These are phyloP conservation scores for Malassezia arunalokei DNA, from an alignment of 1,284 basidiomycete species.

Conservation along the genomic window DNA sequence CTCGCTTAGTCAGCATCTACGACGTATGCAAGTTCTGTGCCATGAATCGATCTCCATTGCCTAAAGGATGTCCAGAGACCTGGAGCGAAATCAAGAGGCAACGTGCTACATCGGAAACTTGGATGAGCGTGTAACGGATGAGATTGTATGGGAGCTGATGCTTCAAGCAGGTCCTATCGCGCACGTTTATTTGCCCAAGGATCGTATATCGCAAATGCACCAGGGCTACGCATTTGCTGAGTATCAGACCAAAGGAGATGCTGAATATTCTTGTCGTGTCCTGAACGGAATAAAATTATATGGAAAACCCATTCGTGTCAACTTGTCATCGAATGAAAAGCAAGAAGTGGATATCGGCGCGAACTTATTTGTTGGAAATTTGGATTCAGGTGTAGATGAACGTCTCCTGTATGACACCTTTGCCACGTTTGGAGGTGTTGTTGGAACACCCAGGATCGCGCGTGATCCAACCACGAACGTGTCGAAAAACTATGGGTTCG, in stretches of 20 bases:
- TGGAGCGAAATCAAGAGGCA: constrained; percentile 44
- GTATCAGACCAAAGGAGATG: constrained; percentile 92
- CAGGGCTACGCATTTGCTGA: constrained; percentile 99
- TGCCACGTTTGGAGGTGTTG: constrained; percentile 80
- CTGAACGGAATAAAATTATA: constrained; percentile 99
- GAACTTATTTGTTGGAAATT: constrained; percentile 86
- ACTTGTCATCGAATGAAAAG: constrained; percentile 87
- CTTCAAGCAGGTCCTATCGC: constrained; percentile 92
- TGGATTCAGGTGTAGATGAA: constrained; percentile 90
- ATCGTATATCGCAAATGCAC: constrained; percentile 91
- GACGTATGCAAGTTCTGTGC: not conserved
- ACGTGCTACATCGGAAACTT: constrained; percentile 62
- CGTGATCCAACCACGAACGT: constrained; percentile 70
- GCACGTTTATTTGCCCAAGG: constrained; percentile 76
- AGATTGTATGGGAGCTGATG: constrained; percentile 96
- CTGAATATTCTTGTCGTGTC: constrained; percentile 97
- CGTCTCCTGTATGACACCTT: constrained; percentile 86
- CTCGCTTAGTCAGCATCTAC: constrained; percentile 1
- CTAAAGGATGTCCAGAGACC: constrained; percentile 25
- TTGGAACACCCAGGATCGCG: constrained; percentile 87
- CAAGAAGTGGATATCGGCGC: constrained; percentile 96
- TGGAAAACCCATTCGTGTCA: constrained; percentile 94
- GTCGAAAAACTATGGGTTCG: constrained; percentile 93
- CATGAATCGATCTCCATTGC: not conserved
- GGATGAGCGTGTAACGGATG: constrained; percentile 85